Base-by-base conservation (phyloP, 1,284 basidiomycete species). In the Trichosporon coremiiforme region DNA sequence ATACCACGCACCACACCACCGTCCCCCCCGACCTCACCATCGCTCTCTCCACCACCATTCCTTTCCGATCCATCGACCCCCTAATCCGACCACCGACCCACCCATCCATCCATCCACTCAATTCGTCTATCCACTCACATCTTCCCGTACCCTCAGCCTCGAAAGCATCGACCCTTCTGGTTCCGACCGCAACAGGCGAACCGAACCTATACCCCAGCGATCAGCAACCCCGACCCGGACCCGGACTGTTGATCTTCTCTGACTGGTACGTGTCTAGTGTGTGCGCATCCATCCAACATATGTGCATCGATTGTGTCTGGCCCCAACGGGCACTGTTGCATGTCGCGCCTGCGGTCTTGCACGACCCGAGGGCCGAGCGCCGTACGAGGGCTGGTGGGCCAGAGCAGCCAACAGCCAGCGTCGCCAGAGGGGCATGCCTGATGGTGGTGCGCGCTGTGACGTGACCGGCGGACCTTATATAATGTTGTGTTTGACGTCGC, bases 381-480 rank as follows among this genome's bases (percentile, higher is more conserved):
- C 15, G 36, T 10, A 12, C 36, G 10, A 12, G 36, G 36, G 2
- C 2, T 7, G 36, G 36, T 38, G 36, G 36, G 36, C 36, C 36
- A 12, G 2, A n/a, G 36, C 36, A 38, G 36, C 36, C 36, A 38
- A 10, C 36, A 38, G 36, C 36, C 36, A 6, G 6, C 36, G 10
- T 10, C 36, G 36, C 36, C 36, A 38, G 36, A 38, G 9, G 47
- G 20, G 47, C 9, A 6, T 20, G 47, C 47, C 47, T 53, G 47
- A 53, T 22, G n/a, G 47, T n/a, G n/a, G n/a, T 20, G 20, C 20
- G n/a, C 47, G 20, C 47, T 53, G 47, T 53, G 47, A 53, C 47
- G 47, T 53, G 47, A 53, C 47, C 47, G 47, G 47, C 47, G 47
- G 47, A 53, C 47, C 20, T 53, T 53, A 53, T 53, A 53, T 53